Conservation (phyloP, 352 stramenopile genomes). For the Globisporangium radiosum region DNA sequence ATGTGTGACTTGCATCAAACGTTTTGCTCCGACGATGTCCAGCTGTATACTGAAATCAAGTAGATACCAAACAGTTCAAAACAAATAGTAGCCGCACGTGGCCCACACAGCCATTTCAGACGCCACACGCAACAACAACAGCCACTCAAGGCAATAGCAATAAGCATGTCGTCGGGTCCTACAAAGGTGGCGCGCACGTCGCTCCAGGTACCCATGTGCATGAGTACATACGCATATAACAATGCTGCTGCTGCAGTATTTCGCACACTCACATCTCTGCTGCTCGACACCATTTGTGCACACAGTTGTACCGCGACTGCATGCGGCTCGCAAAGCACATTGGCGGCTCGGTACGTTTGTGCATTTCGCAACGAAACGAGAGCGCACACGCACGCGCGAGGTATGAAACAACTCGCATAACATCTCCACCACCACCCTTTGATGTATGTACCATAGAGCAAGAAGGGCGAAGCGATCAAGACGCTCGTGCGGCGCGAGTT, state of each 20-base stretch:
- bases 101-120: neutral
- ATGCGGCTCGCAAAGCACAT: constrained; percentile 85
- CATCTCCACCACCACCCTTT: neutral
- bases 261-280: neutral
- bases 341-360: constrained; percentile 53
- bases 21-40: too few species aligned
- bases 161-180: constrained; percentile 22
- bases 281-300: neutral
- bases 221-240: neutral
- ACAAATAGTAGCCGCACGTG: too few species aligned
- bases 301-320: constrained; percentile 79
- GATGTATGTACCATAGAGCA: constrained; percentile 37
- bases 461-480: constrained; percentile 76
- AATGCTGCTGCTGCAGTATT: too few species aligned
- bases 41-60: too few species aligned
- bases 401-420: too few species aligned
- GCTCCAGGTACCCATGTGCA: constrained; percentile 38
- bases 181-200: constrained; percentile 71
- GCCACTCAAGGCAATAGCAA: constrained; percentile 9
- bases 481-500: constrained; percentile 72
- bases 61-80: too few species aligned
- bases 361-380: too few species aligned
- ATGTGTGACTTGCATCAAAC: too few species aligned
- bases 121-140: neutral
- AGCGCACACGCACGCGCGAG: too few species aligned